phyloP scores from a whole-genome alignment of 73 alveolate genomes.

The Urostyla sp. region DNA sequence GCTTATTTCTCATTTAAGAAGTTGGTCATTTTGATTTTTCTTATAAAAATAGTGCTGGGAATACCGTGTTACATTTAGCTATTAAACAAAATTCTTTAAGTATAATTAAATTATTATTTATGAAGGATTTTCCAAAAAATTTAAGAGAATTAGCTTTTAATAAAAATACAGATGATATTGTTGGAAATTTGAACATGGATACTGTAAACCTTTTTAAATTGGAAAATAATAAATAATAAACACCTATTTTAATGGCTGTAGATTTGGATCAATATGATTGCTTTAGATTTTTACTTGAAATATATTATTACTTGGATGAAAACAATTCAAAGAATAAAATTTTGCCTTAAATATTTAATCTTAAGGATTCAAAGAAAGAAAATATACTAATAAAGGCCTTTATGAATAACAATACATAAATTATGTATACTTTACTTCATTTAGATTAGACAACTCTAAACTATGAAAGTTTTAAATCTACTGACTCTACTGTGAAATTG shows the following conservation, averaged over 20 bases:
- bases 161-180: constrained; percentile 34
- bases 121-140: background rate
- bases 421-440: too few relatives aligned
- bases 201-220: background rate
- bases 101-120: constrained; percentile 33
- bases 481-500: too few relatives aligned
- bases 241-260: constrained; percentile 40
- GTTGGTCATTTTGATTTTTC: constrained; percentile 12
- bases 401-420: too few relatives aligned
- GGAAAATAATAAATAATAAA: constrained; percentile 32
- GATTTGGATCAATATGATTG: constrained; percentile 38
- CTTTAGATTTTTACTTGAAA: constrained; percentile 30
- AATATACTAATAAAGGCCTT: too few relatives aligned
- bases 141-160: background rate
- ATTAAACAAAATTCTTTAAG: background rate
- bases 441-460: too few relatives aligned
- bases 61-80: constrained; percentile 35
- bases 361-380: too few relatives aligned
- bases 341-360: constrained; percentile 1
- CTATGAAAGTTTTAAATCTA: too few relatives aligned
- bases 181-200: constrained; percentile 3
- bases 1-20: constrained; percentile 20
- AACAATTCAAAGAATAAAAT: constrained; percentile 6
- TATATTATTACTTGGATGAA: constrained; percentile 14
- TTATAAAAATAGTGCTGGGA: constrained; percentile 36